Evolutionary conservation across 2,329 filamentous ascomycete genomes (phyloP), one percentile per base, ranked within the genome.

Genomic region (Tolypocladium endophyticum): DNA sequence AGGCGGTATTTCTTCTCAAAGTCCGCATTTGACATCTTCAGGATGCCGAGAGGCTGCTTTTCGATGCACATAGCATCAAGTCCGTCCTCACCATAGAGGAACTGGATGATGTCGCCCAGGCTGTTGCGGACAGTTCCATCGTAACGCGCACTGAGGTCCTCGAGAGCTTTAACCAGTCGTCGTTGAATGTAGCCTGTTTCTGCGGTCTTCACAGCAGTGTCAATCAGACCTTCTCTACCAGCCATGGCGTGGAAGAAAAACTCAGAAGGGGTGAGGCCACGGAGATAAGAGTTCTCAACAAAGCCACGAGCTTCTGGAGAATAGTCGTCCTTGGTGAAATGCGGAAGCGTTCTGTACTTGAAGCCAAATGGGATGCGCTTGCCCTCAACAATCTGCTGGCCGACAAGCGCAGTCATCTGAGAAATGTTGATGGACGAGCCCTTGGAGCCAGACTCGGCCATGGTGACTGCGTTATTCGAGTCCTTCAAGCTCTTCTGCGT

Each of bases 211-310:
- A 99, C 95, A 65, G 94, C 94, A 58, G 94, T 99, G 82, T 99
- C 94, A 68, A 99, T 99, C 59, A 99, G 82, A 96, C 94, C 94
- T 77, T 99, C 94, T 80, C 94, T 87, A 91, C 94, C 94, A 81
- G 94, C 94, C 94, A 99, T 99, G 71, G 94, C 94, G 83, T 99
- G 94, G 83, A 99, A 99, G 80, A 97, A 99, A 78, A 99, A 99
- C 68, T 99, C 94, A 0, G 90, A 88, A 0, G 94, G 94, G 0
- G 95, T 99, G 61, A 99, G 79, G 59, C 94, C 94, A 79, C 94
- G 90, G 16, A 99, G 84, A 69, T 99, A 99, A 0, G 94, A 99
- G 77, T 99, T 99, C 75, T 99, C 94, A 25, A 99, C 94, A 70
- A 99, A 99, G 50, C 94, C 94, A 78, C 94, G 88, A 54, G 94